Evolutionary conservation across 176 grass and related monocot genomes (phyloP), one percentile per base, ranked within the genome.

Genomic region (Raddia guianensis): DNA sequence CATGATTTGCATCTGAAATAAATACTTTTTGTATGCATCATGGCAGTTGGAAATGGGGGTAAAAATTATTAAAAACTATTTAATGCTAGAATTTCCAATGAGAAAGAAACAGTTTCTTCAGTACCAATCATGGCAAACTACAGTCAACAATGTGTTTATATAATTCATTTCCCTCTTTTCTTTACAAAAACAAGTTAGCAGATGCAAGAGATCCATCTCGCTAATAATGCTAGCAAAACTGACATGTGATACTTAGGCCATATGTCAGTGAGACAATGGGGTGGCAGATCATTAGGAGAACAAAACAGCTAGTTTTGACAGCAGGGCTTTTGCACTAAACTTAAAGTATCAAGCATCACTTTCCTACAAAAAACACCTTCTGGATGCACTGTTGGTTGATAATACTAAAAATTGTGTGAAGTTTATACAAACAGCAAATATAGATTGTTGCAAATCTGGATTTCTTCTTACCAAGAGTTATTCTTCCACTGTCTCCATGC

Each of bases 401-500:
- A 40, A 47, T 66, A 46, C 50, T 62, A 72, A 59, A 59, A 75
- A 35, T 63, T 19, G 62, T 70, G 60, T 37, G 19, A 64, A 43
- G n/a, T 19, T 74, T 40, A 57, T 35, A 48, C 13, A 32, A 5
- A 68, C 14, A 65, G 21, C 13, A 21, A 14, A 66, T 7, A 68
- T 68, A 68, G 58, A 18, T 73, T 52, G 12, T 19, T 48, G 37
- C 19, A 35, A 77, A 78, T 3, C 6, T 58, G 18, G 52, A 34
- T 68, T 73, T 67, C 13, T 63, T 11, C 81, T 77, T 82, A 99
- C 96, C 90, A 73, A 48, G 70, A 21, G 96, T 99, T 73, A 82
- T 93, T 75, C 72, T 91, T 63, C 96, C 96, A 72, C 86, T 95
- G 47, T 73, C 66, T 60, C 92, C 92, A 86, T 88, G 37, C 92